phyloP scores from a whole-genome alignment of 106 monocot genomes.

The Platanthera zijinensis region DNA sequence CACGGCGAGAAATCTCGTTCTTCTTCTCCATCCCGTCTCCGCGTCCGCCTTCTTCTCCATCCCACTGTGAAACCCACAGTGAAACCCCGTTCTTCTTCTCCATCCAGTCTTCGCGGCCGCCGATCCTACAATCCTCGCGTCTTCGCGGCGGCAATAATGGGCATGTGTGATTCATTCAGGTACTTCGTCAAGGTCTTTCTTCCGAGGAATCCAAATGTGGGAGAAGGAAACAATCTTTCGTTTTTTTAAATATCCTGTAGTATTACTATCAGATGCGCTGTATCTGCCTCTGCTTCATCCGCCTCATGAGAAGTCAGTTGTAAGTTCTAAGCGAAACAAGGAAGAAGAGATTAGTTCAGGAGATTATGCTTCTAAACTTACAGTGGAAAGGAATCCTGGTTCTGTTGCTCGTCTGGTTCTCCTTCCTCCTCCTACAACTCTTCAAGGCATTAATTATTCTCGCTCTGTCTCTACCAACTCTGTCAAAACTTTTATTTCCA shows the following conservation, averaged over 20 bases:
- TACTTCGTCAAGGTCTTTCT: conserved; percentile 89
- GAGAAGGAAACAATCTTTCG: conserved; percentile 61
- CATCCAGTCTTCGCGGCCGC: no score
- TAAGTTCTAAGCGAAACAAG: conserved; percentile 9
- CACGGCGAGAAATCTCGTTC: no score
- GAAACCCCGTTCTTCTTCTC: no score
- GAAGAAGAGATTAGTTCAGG: conserved; percentile 44
- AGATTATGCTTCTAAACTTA: conserved; percentile 60
- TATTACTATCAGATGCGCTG: conserved; percentile 16
- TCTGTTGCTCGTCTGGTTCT: conserved; percentile 65
- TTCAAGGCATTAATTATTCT: conserved; percentile 36
- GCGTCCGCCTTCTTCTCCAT: no score
- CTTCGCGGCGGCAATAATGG: no score
- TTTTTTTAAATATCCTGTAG: conserved; percentile 10
- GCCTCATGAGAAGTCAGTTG: conserved; percentile 42
- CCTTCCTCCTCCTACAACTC: conserved; percentile 75
- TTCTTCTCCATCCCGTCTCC: no score
- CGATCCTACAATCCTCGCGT: no score
- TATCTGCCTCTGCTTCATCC: conserved; percentile 49
- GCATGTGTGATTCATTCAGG: conserved; percentile 33
- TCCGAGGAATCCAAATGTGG: conserved; percentile 80
- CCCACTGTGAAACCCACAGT: no score
- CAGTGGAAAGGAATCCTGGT: conserved; percentile 65
- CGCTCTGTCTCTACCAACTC: neutral
- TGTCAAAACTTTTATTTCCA: neutral